These are phyloP conservation scores for Helenozyma rhizophorensis DNA, from an alignment of 805 yeast genomes.

Conservation along the genomic window DNA sequence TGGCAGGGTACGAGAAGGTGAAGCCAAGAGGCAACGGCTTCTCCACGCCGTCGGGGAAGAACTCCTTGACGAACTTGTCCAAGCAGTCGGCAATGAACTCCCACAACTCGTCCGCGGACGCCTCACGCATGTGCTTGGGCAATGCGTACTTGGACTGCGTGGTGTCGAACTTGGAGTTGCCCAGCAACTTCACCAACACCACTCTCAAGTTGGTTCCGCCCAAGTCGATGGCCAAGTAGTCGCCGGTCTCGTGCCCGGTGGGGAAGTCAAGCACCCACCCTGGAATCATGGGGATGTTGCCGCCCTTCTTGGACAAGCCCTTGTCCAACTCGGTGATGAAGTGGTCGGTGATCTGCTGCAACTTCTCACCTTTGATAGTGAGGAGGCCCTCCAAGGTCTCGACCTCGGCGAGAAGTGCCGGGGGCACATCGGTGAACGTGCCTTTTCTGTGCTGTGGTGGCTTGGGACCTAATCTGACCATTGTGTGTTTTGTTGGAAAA, in stretches of 20 bases:
- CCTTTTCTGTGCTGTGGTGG: conserved; percentile 77
- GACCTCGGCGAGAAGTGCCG: conserved; percentile 54
- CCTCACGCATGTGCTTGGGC: conserved; percentile 75
- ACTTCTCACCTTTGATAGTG: conserved; percentile 55
- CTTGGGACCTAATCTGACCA: conserved; percentile 86
- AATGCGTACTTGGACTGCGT: conserved; percentile 81
- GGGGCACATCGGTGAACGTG: conserved; percentile 58
- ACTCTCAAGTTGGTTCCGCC: conserved; percentile 98
- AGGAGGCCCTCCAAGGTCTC: conserved; percentile 56
- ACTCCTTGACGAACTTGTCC: conserved; percentile 60
- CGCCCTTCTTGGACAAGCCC: conserved; percentile 73
- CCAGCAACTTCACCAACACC: conserved; percentile 78
- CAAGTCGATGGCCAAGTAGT: conserved; percentile 87
- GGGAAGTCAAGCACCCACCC: conserved; percentile 96
- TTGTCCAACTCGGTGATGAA: conserved; percentile 76
- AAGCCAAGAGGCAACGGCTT: conserved; percentile 74
- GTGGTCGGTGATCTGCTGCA: conserved; percentile 66
- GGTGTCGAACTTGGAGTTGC: conserved; percentile 79
- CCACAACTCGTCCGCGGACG: conserved; percentile 73
- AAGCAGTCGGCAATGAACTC: conserved; percentile 81
- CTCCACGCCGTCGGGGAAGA: conserved; percentile 64
- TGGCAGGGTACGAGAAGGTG: conserved; percentile 90
- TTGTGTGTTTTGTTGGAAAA: conserved; percentile 16
- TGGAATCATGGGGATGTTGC: conserved; percentile 94
- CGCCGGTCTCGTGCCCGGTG: conserved; percentile 86